These are phyloP conservation scores for Hericium rajendrae DNA, from an alignment of 768 basidiomycete genomes.

Conservation along the genomic window DNA sequence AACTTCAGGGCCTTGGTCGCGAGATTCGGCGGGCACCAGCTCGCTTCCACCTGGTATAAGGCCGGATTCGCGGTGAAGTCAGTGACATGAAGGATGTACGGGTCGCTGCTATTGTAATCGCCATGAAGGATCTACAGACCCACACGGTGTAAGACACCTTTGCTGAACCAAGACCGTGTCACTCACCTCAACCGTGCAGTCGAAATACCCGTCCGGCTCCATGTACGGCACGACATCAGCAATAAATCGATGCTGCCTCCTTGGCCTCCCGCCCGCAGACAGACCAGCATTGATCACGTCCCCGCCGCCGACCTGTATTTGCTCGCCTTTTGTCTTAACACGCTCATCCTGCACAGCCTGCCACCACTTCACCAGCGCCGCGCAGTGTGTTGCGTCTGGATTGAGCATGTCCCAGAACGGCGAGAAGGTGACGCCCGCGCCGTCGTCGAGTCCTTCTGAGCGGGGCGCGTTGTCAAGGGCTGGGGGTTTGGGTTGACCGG, in stretches of 20 bases:
- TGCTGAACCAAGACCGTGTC: background rate
- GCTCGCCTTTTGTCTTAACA: slow-evolving; percentile 2
- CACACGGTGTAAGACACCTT: background rate
- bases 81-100: slow-evolving; percentile 13
- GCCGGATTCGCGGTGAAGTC: slow-evolving; percentile 11
- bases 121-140: slow-evolving; percentile 9
- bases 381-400: slow-evolving; percentile 7
- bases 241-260: slow-evolving; percentile 37
- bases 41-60: background rate
- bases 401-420: background rate
- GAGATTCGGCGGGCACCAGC: slow-evolving; percentile 10
- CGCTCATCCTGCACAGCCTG: slow-evolving; percentile 9
- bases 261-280: background rate
- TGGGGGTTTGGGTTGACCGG: slow-evolving; percentile 29
- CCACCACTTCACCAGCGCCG: slow-evolving; percentile 9
- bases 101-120: background rate
- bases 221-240: slow-evolving; percentile 38
- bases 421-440: background rate
- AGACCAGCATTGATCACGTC: background rate
- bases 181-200: slow-evolving; percentile 38
- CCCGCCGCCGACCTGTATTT: slow-evolving; percentile 11
- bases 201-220: slow-evolving; percentile 42
- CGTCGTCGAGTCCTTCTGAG: slow-evolving; percentile 14
- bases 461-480: slow-evolving; percentile 28
- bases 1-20: slow-evolving; percentile 11